These are phyloP conservation scores for Rutstroemia sydowiana DNA, from an alignment of 2,329 filamentous ascomycete species.

Conservation along the genomic window DNA sequence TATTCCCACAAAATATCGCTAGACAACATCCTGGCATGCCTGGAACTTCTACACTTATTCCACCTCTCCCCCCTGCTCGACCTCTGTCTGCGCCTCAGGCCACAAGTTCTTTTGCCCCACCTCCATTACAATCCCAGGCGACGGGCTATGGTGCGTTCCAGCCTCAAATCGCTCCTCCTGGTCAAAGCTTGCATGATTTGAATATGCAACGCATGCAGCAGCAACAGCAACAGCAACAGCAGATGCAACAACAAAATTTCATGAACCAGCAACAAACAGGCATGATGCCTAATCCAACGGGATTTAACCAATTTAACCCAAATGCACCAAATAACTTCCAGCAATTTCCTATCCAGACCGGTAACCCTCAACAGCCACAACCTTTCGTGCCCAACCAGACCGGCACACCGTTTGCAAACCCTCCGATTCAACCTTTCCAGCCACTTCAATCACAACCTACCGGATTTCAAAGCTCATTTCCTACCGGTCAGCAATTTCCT, in stretches of 20 bases:
- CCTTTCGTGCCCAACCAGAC: slow-evolving; percentile 35
- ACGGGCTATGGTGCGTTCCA: slow-evolving; percentile 55
- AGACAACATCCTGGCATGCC: slow-evolving; percentile 57
- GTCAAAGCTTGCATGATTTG: slow-evolving; percentile 71
- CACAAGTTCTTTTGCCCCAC: slow-evolving; percentile 63
- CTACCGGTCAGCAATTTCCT: slow-evolving; percentile 29
- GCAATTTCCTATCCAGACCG: slow-evolving; percentile 23
- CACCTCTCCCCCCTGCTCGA: slow-evolving; percentile 68
- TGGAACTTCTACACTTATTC: slow-evolving; percentile 56
- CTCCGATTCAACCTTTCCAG: slow-evolving; percentile 46
- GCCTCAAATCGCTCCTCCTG: slow-evolving; percentile 59
- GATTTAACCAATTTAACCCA: slow-evolving; percentile 34
- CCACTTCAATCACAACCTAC: slow-evolving; percentile 45
- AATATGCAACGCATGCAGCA: slow-evolving; percentile 40
- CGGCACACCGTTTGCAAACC: slow-evolving; percentile 47
- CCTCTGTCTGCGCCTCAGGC: slow-evolving; percentile 84
- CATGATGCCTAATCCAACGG: slow-evolving; percentile 30
- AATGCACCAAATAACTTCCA: slow-evolving; percentile 12
- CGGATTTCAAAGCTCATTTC: slow-evolving; percentile 40
- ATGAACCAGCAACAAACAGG: slow-evolving; percentile 34
- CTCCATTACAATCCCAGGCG: slow-evolving; percentile 75
- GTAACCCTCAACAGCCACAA: slow-evolving; percentile 24
- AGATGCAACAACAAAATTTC: slow-evolving; percentile 52
- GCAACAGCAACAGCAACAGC: slow-evolving; percentile 57
- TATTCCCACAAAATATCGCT: slow-evolving; percentile 36